Conservation (phyloP, 192 early-diverging fungal genomes). For the Piromyces sp. region DNA sequence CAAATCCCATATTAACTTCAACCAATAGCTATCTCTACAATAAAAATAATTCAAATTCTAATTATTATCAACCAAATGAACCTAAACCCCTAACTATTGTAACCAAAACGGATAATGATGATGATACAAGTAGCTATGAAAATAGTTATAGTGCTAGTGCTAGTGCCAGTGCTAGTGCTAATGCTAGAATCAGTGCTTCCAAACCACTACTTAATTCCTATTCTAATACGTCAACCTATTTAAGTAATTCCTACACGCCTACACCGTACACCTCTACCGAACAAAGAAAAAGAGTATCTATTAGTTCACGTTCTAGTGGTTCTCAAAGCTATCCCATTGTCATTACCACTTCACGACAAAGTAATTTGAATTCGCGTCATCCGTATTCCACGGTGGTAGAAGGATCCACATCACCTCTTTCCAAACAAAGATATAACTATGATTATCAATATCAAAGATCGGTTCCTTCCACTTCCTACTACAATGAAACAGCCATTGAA, state of each 20-base stretch:
- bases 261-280: background rate
- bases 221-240: background rate
- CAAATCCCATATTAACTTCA: background rate
- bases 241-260: background rate
- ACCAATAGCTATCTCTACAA: background rate
- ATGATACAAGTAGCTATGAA: background rate
- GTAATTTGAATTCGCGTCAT: background rate
- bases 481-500: background rate
- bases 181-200: background rate
- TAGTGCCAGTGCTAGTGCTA: background rate
- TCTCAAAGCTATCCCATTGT: background rate
- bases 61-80: background rate
- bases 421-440: background rate
- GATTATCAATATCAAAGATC: background rate
- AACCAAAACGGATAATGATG: background rate
- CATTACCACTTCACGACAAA: background rate
- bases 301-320: background rate
- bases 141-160: background rate
- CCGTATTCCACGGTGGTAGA: background rate
- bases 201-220: background rate
- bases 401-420: background rate
- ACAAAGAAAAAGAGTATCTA: background rate
- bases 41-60: background rate
- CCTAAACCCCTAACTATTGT: background rate
- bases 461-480: background rate